Conservation (phyloP, 176 grass and related monocot genomes). For the Triticum timopheevii region DNA sequence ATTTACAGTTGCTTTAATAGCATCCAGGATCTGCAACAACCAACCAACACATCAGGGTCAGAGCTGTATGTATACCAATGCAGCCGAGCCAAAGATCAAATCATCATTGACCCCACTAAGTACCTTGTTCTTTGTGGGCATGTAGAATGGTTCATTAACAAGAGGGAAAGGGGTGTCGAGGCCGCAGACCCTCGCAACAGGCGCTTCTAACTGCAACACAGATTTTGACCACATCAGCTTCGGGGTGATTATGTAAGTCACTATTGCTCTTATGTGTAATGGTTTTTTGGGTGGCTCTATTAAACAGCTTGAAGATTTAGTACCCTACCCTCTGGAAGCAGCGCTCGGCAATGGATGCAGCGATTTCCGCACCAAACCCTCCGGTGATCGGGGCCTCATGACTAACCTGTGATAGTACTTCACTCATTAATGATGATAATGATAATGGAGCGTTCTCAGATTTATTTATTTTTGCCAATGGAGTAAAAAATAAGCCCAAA, state of each 20-base stretch:
- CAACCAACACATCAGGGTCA: background rate
- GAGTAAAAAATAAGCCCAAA: background rate
- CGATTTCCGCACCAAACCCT: slow-evolving; percentile 90
- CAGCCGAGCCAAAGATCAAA: background rate
- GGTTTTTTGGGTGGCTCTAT: background rate
- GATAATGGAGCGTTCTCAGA: background rate
- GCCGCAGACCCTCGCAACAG: slow-evolving; percentile 73
- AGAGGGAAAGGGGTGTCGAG: slow-evolving; percentile 93
- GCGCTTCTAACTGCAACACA: slow-evolving; percentile 76
- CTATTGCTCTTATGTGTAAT: background rate
- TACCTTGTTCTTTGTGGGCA: slow-evolving; percentile 95
- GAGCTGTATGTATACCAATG: background rate
- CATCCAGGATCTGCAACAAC: slow-evolving; percentile 56
- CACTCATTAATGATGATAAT: background rate
- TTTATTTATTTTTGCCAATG: too few relatives aligned
- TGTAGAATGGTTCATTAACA: slow-evolving; percentile 89
- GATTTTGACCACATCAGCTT: background rate
- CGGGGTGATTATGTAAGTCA: background rate
- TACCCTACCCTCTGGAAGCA: slow-evolving; percentile 80
- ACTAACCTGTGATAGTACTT: slow-evolving; percentile 59
- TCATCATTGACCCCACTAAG: background rate
- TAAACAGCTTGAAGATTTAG: slow-evolving; percentile 25
- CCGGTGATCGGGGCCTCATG: slow-evolving; percentile 92
- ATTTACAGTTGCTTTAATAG: slow-evolving; percentile 83
- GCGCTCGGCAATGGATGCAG: slow-evolving; percentile 74